Percentiles rank a stretch among this genome's conserved stretches.
These are phyloP conservation scores for Eimeria brunetti DNA, from an alignment of 169 alveolate species.

Conservation along the genomic window DNA sequence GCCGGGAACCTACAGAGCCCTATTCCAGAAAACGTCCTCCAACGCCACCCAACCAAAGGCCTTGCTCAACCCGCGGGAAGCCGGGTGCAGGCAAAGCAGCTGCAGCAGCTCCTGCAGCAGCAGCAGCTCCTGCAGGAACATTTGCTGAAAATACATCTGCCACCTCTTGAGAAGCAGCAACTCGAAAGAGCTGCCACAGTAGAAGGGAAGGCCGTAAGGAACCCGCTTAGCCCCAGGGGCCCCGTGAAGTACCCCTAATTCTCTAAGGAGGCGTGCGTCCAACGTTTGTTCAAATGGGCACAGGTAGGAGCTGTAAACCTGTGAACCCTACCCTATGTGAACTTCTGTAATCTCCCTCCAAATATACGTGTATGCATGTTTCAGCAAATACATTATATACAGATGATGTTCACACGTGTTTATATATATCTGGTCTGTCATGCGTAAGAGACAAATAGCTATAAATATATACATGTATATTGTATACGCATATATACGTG, in stretches of 20 bases:
- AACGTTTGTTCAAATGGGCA: neutral
- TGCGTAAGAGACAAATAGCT: too few relatives aligned
- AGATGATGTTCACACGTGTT: too few relatives aligned
- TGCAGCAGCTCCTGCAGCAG: slow-evolving; percentile 56
- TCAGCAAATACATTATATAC: too few relatives aligned
- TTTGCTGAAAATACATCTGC: slow-evolving; percentile 25
- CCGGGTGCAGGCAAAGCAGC: slow-evolving; percentile 40
- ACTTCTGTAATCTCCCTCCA: neutral
- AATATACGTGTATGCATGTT: too few relatives aligned
- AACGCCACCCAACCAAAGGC: neutral
- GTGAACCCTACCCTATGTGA: neutral
- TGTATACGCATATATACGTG: too few relatives aligned
- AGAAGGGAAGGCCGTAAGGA: neutral
- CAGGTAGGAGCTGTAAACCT: neutral
- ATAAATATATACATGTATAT: too few relatives aligned
- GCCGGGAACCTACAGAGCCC: neutral
- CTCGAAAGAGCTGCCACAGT: slow-evolving; percentile 46
- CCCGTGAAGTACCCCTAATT: neutral
- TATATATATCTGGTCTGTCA: too few relatives aligned
- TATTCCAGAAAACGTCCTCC: neutral
- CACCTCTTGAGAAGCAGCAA: too few relatives aligned
- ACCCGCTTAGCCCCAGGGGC: neutral
- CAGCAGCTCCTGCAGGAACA: slow-evolving; percentile 33
- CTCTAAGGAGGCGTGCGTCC: slow-evolving; percentile 23
- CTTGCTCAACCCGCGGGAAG: neutral